Conservation (phyloP, 1,284 basidiomycete species). For the Apiotrichum montevideense region DNA sequence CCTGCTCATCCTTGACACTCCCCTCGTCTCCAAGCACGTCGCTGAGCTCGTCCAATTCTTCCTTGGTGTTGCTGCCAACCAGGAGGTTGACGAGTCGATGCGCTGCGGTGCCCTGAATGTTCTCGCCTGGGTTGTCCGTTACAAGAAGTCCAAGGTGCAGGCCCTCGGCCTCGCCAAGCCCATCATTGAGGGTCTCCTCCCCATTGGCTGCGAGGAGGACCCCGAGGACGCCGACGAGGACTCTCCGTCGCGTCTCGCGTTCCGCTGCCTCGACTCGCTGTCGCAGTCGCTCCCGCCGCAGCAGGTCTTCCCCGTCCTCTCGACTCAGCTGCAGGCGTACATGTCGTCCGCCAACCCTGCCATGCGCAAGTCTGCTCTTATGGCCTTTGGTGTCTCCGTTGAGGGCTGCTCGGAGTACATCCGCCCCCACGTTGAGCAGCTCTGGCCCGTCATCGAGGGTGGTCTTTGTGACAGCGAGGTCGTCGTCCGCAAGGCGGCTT, state of each 20-base stretch:
- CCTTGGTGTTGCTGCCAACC: slow-evolving; percentile 76
- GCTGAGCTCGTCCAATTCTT: slow-evolving; percentile 86
- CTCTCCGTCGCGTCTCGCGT: slow-evolving; percentile 84
- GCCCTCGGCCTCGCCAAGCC: slow-evolving; percentile 74
- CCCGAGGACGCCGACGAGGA: slow-evolving; percentile 74
- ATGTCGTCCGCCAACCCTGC: slow-evolving; percentile 72
- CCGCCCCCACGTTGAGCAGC: slow-evolving; percentile 81
- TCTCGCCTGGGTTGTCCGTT: slow-evolving; percentile 92
- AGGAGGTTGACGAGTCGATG: slow-evolving; percentile 68
- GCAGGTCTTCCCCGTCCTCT: slow-evolving; percentile 94
- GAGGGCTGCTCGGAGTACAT: slow-evolving; percentile 99
- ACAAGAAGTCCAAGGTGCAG: slow-evolving; percentile 96
- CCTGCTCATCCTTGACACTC: slow-evolving; percentile 88
- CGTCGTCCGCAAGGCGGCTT: slow-evolving; percentile 87
- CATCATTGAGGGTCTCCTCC: slow-evolving; percentile 88
- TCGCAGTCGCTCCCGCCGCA: slow-evolving; percentile 88
- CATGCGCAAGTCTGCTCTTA: slow-evolving; percentile 85
- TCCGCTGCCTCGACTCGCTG: slow-evolving; percentile 90
- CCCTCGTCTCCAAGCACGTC: slow-evolving; percentile 82
- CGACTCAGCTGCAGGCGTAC: slow-evolving; percentile 71
- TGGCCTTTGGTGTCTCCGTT: slow-evolving; percentile 90
- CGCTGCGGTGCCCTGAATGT: slow-evolving; percentile 90
- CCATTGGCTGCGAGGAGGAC: slow-evolving; percentile 84
- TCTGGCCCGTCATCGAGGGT: slow-evolving; percentile 92
- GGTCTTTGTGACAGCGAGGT: slow-evolving; percentile 80